phyloP scores from a whole-genome alignment of 768 basidiomycete genomes.

The Candolleomyces efflorescens region DNA sequence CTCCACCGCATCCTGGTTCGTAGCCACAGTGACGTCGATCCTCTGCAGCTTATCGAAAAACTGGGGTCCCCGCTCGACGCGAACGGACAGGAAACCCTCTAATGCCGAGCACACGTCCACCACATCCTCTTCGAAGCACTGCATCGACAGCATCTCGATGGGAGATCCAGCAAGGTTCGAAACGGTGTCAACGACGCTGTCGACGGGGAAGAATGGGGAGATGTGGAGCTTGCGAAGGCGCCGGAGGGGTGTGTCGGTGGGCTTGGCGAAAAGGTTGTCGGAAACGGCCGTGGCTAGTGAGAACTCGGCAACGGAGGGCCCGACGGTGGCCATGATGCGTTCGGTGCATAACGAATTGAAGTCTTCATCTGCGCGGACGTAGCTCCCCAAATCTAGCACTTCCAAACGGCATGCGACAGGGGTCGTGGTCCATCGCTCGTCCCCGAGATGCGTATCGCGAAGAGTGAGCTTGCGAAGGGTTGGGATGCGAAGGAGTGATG shows the following conservation, averaged over 20 bases:
- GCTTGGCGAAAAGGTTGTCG: slow-evolving; percentile 36
- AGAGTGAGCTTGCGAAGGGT: slow-evolving; percentile 59
- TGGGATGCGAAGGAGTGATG: slow-evolving; percentile 61
- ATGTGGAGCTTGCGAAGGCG: slow-evolving; percentile 55
- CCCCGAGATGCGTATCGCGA: slow-evolving; percentile 69
- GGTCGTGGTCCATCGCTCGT: slow-evolving; percentile 51
- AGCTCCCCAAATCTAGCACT: slow-evolving; percentile 54
- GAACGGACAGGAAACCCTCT: slow-evolving; percentile 50
- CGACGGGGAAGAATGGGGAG: slow-evolving; percentile 57
- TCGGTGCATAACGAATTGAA: slow-evolving; percentile 53
- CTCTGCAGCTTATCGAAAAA: slow-evolving; percentile 47
- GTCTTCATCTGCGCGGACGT: slow-evolving; percentile 48
- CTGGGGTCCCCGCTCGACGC: slow-evolving; percentile 42
- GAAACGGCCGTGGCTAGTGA: slow-evolving; percentile 47
- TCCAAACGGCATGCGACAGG: slow-evolving; percentile 48
- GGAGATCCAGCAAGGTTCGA: slow-evolving; percentile 55
- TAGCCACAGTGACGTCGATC: slow-evolving; percentile 47
- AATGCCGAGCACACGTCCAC: slow-evolving; percentile 56
- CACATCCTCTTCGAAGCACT: slow-evolving; percentile 60
- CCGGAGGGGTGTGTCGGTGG: slow-evolving; percentile 40
- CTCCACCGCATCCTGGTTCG: slow-evolving; percentile 13
- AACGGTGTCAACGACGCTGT: slow-evolving; percentile 56
- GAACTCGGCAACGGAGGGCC: slow-evolving; percentile 50
- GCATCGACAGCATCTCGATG: slow-evolving; percentile 52
- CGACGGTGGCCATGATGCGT: slow-evolving; percentile 58